phyloP scores from a whole-genome alignment of 352 stramenopile species.

The Pythium aphanidermatum region DNA sequence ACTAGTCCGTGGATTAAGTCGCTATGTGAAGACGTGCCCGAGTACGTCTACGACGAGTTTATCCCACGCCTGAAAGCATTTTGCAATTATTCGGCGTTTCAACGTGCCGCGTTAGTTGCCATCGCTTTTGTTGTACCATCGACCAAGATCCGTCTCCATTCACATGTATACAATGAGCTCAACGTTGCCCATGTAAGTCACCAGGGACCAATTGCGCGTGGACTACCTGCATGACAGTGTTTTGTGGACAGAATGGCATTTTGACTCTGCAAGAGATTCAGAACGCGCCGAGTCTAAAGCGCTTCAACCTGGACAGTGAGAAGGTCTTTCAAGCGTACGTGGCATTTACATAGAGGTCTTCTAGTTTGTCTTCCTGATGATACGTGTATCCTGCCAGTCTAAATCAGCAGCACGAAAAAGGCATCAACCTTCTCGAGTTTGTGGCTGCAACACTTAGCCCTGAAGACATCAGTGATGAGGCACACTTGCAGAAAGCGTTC shows the following conservation, averaged over 20 bases:
- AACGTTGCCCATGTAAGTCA: slow-evolving; percentile 55
- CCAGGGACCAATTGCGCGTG: not conserved
- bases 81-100: slow-evolving; percentile 57
- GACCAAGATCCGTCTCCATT: slow-evolving; percentile 38
- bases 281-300: slow-evolving; percentile 34
- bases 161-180: slow-evolving; percentile 73
- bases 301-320: slow-evolving; percentile 59
- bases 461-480: slow-evolving; percentile 50
- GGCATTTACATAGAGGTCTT: too few relatives aligned
- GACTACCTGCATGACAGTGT: not conserved
- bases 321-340: slow-evolving; percentile 58
- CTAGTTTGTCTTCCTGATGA: not conserved
- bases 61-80: slow-evolving; percentile 58
- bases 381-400: slow-evolving; percentile 25
- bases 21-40: slow-evolving; percentile 24
- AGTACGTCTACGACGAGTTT: slow-evolving; percentile 58
- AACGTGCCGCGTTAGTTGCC: slow-evolving; percentile 53
- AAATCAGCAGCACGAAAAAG: slow-evolving; percentile 66
- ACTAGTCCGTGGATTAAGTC: slow-evolving; percentile 71
- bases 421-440: slow-evolving; percentile 76
- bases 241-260: slow-evolving; percentile 39
- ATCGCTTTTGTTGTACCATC: slow-evolving; percentile 71
- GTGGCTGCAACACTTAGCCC: slow-evolving; percentile 61
- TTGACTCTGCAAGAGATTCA: slow-evolving; percentile 67
- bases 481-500: slow-evolving; percentile 48